phyloP scores from a whole-genome alignment of 73 alveolate species.

The Paramecium pentaurelia region DNA sequence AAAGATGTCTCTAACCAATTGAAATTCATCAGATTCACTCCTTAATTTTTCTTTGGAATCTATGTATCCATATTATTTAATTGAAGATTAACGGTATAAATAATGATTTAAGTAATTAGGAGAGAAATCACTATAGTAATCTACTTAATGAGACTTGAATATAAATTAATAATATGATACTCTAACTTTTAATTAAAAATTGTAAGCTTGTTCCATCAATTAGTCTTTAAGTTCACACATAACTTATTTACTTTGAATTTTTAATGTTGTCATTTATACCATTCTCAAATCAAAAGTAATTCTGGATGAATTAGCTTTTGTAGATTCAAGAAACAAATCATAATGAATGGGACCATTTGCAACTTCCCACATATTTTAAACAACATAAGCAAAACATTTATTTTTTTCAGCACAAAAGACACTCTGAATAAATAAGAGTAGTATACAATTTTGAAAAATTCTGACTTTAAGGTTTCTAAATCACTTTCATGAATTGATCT shows the following conservation, averaged over 20 bases:
- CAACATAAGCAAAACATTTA: not conserved
- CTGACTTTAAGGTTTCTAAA: not conserved
- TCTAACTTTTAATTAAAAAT: not conserved
- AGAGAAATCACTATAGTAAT: conserved; percentile 18
- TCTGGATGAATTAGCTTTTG: not conserved
- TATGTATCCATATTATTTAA: not conserved
- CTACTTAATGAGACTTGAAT: not conserved
- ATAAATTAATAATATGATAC: not conserved
- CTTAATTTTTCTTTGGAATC: conserved; percentile 22
- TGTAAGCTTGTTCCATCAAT: not conserved
- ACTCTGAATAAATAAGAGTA: not conserved
- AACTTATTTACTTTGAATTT: not conserved
- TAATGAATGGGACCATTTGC: conserved; percentile 40
- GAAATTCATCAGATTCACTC: conserved; percentile 33
- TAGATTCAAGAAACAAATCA: conserved; percentile 37
- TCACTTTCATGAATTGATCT: not conserved
- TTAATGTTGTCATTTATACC: not conserved
- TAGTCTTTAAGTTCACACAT: conserved; percentile 29
- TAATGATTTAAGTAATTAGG: conserved; percentile 17
- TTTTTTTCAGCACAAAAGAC: not conserved
- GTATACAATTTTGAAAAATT: not conserved
- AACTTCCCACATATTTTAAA: conserved; percentile 12
- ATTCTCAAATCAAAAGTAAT: conserved; percentile 29
- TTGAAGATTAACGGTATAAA: not conserved
- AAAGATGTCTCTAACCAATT: not conserved